Conservation (phyloP, 2,329 filamentous ascomycete genomes). For the Sclerotiophoma versabilis region DNA sequence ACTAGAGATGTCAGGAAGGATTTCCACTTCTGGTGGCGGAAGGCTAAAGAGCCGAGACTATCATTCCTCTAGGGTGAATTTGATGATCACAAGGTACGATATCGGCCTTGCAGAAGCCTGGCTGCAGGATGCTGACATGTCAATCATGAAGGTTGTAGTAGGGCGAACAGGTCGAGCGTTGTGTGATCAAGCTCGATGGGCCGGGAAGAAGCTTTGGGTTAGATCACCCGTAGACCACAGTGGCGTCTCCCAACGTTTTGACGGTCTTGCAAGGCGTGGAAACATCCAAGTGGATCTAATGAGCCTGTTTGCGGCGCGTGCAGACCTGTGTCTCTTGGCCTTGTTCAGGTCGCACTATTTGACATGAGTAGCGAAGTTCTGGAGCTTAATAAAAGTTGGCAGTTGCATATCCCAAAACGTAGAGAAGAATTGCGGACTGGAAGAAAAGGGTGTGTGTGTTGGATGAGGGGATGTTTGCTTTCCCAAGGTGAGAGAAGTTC, state of each 20-base stretch:
- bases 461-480: too few relatives aligned
- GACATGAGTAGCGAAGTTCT: too few relatives aligned
- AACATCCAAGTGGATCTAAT: not conserved
- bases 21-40: slow-evolving; percentile 14
- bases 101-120: not conserved
- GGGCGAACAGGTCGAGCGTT: slow-evolving; percentile 6
- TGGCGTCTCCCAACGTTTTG: not conserved
- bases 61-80: not conserved
- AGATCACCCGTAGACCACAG: not conserved
- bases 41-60: slow-evolving; percentile 2
- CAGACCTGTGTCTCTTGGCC: not conserved
- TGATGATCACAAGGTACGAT: slow-evolving; percentile 4
- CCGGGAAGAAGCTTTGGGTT: not conserved
- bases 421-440: too few relatives aligned
- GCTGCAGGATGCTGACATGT: not conserved
- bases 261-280: not conserved
- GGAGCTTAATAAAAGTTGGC: too few relatives aligned
- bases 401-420: not conserved
- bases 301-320: not conserved
- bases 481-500: too few relatives aligned
- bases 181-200: slow-evolving; percentile 2
- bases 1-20: slow-evolving; percentile 8
- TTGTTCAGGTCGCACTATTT: not conserved
- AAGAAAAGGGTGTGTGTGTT: too few relatives aligned
- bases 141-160: not conserved